These are phyloP conservation scores for Apiospora sp. DNA, from an alignment of 2,329 filamentous ascomycete genomes.

Conservation along the genomic window DNA sequence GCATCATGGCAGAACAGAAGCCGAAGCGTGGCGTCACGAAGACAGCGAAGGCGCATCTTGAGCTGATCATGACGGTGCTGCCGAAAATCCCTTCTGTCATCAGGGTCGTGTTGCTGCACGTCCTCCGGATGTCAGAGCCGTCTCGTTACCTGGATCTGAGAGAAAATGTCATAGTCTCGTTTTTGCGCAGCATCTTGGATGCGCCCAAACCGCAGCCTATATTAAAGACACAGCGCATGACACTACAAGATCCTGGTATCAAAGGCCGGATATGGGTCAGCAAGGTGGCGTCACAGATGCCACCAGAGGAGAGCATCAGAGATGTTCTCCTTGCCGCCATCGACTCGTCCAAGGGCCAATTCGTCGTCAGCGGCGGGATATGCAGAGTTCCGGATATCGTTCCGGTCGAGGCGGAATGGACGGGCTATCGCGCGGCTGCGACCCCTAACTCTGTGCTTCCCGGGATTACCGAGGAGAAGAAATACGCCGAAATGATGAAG, in stretches of 20 bases:
- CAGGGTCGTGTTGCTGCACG: constrained; percentile 68
- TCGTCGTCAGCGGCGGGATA: constrained; percentile 39
- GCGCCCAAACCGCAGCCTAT: constrained; percentile 58
- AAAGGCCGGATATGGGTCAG: constrained; percentile 86
- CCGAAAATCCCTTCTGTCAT: constrained; percentile 68
- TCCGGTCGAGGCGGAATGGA: constrained; percentile 78
- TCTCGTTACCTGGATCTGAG: constrained; percentile 80
- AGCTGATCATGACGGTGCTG: constrained; percentile 45
- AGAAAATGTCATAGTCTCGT: constrained; percentile 74
- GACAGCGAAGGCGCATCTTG: neutral
- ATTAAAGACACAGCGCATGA: constrained; percentile 64
- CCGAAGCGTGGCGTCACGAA: neutral
- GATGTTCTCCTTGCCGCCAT: constrained; percentile 67
- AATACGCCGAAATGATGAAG: constrained; percentile 72
- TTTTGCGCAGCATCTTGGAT: constrained; percentile 72
- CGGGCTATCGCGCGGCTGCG: constrained; percentile 69
- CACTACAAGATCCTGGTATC: constrained; percentile 50
- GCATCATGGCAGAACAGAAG: constrained; percentile 3
- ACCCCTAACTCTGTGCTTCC: constrained; percentile 59
- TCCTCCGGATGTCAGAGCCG: constrained; percentile 73
- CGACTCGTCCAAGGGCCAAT: constrained; percentile 55
- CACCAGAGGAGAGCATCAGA: constrained; percentile 63
- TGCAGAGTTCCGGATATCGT: constrained; percentile 57
- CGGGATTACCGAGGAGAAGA: constrained; percentile 66
- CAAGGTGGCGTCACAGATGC: constrained; percentile 69